Evolutionary conservation across 2,329 filamentous ascomycete genomes (phyloP).

Genomic region (Penicillium olsonii): DNA sequence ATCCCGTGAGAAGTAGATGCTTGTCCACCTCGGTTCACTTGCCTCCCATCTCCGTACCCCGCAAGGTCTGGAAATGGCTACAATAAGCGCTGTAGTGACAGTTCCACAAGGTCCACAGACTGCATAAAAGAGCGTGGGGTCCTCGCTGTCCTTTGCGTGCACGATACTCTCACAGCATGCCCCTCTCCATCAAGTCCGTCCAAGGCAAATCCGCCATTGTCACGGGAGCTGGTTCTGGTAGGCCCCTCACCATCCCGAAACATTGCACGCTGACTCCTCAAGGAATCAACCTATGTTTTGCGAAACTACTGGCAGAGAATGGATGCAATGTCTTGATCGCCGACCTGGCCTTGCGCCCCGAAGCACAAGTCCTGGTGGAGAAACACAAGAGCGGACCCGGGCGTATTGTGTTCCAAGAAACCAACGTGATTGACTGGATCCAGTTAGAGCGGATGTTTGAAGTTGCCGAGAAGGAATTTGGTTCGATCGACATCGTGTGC

Average conservation of each 20-base stretch:
- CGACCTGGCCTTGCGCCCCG: slow-evolving; percentile 47
- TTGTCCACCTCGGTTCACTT: slow-evolving; percentile 15
- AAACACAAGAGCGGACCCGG: slow-evolving; percentile 35
- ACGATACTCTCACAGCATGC: slow-evolving; percentile 30
- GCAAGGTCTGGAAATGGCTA: slow-evolving; percentile 10
- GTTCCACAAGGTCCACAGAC: slow-evolving; percentile 16
- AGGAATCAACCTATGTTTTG: slow-evolving; percentile 52
- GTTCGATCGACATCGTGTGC: slow-evolving; percentile 49
- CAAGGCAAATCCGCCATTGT: slow-evolving; percentile 54
- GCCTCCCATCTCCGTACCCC: slow-evolving; percentile 5
- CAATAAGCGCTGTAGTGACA: slow-evolving; percentile 13
- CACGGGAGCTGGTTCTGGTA: slow-evolving; percentile 58
- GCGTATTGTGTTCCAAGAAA: slow-evolving; percentile 47
- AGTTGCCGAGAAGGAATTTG: slow-evolving; percentile 51
- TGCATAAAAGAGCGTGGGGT: slow-evolving; percentile 11
- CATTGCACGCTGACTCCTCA: background rate
- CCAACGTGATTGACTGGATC: slow-evolving; percentile 53
- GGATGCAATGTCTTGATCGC: slow-evolving; percentile 51
- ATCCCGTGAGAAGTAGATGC: background rate
- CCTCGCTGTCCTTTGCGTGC: background rate
- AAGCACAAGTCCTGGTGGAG: slow-evolving; percentile 44
- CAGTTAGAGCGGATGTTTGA: slow-evolving; percentile 54
- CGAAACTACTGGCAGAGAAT: slow-evolving; percentile 45
- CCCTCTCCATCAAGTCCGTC: slow-evolving; percentile 44
- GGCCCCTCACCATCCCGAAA: slow-evolving; percentile 8